Evolutionary conservation across 257 asterid species (phyloP), one percentile per base, ranked within the genome.

Genomic region (Coffea canephora): DNA sequence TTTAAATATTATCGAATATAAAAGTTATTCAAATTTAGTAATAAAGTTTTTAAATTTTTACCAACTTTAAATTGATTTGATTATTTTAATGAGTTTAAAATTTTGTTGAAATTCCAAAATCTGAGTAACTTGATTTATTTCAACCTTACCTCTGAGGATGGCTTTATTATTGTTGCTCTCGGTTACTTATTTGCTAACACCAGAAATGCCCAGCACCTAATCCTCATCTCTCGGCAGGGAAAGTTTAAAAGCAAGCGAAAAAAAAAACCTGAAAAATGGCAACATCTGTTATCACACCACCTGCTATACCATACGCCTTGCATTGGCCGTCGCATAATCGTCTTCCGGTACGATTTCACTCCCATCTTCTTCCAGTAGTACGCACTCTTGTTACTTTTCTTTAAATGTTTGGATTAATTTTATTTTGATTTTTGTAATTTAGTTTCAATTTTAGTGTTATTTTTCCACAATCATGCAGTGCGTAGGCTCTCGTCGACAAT

Each of bases 301-400:
- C 71, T 13, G 43, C 43, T 76, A 52, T 46, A 25, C 50, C 90
- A 27, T 68, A 85, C 81, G 85, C 83, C 79, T 83, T 86, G 46
- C 82, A 66, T 55, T 74, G 88, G 31, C 75, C 86, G 5, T 79
- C 91, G 49, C 80, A 43, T 36, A 8, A 4, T 76, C 79, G 76
- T 52, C 86, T 73, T 74, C 78, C 85, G 89, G 91, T 91, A 39
- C 43, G 1, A 85, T 8, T 78, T 62, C 62, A 48, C 41, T 64
- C 57, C 14, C 45, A 54, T 70, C 23, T 74, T 71, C 8, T 71
- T 65, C 49, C 70, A 62, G 16, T 12, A 50, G 18, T 50, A 11
- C 5, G 18, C 57, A 50, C 2, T 16, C 57, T 50, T 12, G 57
- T 50, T 50, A 50, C 18, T 48, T 48, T 1, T 2, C 55, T 10